These are phyloP conservation scores for Penicillium canescens DNA, from an alignment of 495 filamentous ascomycete species.

Conservation along the genomic window DNA sequence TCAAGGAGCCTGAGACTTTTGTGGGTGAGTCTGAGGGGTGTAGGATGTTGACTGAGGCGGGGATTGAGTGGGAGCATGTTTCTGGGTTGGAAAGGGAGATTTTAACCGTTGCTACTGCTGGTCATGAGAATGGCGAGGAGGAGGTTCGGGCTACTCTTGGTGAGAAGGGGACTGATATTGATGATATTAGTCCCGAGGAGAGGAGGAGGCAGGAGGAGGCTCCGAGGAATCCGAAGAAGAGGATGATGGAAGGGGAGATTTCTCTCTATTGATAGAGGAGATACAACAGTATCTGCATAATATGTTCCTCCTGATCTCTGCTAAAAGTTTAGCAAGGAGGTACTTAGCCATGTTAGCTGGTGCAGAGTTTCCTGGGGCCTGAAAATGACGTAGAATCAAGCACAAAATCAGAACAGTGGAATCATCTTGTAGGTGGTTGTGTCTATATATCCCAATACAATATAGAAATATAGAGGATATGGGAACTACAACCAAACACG, in stretches of 20 bases:
- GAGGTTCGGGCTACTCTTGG: slow-evolving; percentile 35
- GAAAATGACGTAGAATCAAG: not conserved
- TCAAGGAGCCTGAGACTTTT: slow-evolving; percentile 86
- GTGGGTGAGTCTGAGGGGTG: slow-evolving; percentile 78
- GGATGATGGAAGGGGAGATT: slow-evolving; percentile 44
- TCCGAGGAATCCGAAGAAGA: slow-evolving; percentile 48
- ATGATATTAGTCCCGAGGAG: slow-evolving; percentile 38
- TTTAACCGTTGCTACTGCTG: slow-evolving; percentile 74
- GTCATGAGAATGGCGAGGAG: slow-evolving; percentile 58
- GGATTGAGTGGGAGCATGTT: slow-evolving; percentile 72
- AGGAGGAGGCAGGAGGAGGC: slow-evolving; percentile 31
- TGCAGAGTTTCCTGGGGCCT: too few species aligned
- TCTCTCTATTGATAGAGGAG: slow-evolving; percentile 15
- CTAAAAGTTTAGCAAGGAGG: too few species aligned
- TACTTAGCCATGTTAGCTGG: too few species aligned
- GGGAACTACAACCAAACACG: not conserved
- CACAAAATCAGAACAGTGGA: not conserved
- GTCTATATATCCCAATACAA: too few species aligned
- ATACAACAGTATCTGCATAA: not conserved
- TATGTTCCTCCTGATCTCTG: too few species aligned
- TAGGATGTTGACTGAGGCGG: slow-evolving; percentile 65
- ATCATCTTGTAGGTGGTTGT: too few species aligned
- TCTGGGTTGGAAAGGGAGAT: slow-evolving; percentile 80
- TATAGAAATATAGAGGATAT: too few species aligned
- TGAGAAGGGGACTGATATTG: slow-evolving; percentile 31